Evolutionary conservation across 176 grass and related monocot species (phyloP).

Genomic region (Avena sativa): DNA sequence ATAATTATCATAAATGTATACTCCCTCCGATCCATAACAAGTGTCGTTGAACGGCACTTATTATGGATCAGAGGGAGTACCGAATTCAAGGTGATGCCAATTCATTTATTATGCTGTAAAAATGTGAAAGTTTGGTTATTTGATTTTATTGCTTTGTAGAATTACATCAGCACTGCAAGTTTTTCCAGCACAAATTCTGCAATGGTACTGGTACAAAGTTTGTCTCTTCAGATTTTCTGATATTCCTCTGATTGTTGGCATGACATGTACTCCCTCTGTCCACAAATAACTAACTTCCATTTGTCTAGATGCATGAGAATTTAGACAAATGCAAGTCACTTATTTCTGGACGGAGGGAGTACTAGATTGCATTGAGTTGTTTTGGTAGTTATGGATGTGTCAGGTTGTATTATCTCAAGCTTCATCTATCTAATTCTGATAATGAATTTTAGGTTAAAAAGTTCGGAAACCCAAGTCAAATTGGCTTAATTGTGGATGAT

Average conservation of each 20-base stretch:
- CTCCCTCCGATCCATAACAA: no score
- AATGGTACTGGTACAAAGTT: neutral
- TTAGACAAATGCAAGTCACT: no score
- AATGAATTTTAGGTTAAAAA: conserved; percentile 80
- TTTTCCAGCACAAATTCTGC: neutral
- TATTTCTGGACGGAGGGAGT: no score
- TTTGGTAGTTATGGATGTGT: conserved; percentile 21
- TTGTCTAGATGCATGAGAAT: no score
- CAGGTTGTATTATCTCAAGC: neutral
- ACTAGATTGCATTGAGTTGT: conserved; percentile 13
- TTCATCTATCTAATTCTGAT: conserved; percentile 35
- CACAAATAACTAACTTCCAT: no score
- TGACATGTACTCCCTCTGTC: neutral
- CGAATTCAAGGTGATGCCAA: neutral
- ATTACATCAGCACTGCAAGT: conserved; percentile 11
- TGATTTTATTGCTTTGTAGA: neutral
- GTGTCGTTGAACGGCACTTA: no score
- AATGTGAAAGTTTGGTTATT: neutral
- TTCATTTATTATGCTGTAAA: conserved; percentile 5
- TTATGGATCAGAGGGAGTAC: neutral
- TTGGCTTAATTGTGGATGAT: conserved; percentile 79
- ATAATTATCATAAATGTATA: neutral
- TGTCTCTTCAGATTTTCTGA: neutral
- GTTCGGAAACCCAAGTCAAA: conserved; percentile 88
- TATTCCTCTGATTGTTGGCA: conserved; percentile 1